Evolutionary conservation across 192 early-diverging fungal genomes (phyloP).

Genomic region (Kappamyces sp.): DNA sequence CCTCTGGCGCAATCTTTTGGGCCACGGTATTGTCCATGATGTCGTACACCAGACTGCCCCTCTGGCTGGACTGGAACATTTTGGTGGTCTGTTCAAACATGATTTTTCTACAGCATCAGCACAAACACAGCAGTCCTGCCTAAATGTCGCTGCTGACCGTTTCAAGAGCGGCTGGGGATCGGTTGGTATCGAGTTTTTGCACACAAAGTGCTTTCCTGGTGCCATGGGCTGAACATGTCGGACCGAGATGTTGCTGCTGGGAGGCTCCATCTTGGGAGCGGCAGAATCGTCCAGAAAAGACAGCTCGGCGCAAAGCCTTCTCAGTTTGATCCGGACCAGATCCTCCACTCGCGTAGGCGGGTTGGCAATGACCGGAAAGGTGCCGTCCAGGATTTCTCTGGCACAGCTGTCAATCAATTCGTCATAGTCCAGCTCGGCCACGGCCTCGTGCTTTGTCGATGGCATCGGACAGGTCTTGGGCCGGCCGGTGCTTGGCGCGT

Average conservation of each 20-base stretch:
- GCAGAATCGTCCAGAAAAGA: neutral
- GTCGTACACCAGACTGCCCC: slow-evolving; percentile 37
- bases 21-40: slow-evolving; percentile 35
- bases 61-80: slow-evolving; percentile 26
- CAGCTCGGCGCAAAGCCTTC: slow-evolving; percentile 15
- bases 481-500: neutral
- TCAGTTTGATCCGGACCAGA: slow-evolving; percentile 9
- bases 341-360: slow-evolving; percentile 7
- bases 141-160: slow-evolving; percentile 17
- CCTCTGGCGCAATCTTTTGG: neutral
- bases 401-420: slow-evolving; percentile 9
- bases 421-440: slow-evolving; percentile 12
- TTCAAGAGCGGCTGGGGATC: slow-evolving; percentile 22
- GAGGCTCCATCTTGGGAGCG: slow-evolving; percentile 11
- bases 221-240: slow-evolving; percentile 29
- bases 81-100: slow-evolving; percentile 45
- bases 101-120: slow-evolving; percentile 18
- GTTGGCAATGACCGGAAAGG: neutral
- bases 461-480: neutral
- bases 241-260: slow-evolving; percentile 23
- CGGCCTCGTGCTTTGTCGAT: neutral
- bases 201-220: slow-evolving; percentile 18
- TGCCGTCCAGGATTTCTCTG: neutral
- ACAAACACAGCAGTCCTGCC: slow-evolving; percentile 12
- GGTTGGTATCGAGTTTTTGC: slow-evolving; percentile 14